Evolutionary conservation across 2,329 filamentous ascomycete species (phyloP).

Genomic region (Aspergillus costaricaensis): DNA sequence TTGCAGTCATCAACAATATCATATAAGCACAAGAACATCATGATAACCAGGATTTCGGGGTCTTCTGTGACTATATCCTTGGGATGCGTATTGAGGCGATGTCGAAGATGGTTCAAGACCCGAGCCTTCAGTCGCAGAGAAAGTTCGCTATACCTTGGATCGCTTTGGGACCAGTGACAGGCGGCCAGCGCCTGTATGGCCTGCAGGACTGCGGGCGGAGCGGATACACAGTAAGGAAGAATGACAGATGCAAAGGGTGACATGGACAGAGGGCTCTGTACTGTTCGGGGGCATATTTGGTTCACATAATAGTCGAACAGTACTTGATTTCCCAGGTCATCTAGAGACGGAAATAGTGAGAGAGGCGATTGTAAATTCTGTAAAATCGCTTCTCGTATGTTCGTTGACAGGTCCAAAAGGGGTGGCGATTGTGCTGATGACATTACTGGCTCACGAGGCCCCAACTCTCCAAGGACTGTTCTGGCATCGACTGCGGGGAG

Average conservation of each 20-base stretch:
- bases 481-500: too few species aligned
- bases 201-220: neutral
- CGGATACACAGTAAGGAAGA: neutral
- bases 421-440: too few species aligned
- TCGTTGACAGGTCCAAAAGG: too few species aligned
- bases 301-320: too few species aligned
- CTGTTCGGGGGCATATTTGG: too few species aligned
- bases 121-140: neutral
- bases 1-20: conserved; percentile 38
- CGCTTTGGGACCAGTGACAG: neutral
- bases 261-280: too few species aligned
- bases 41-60: conserved; percentile 29
- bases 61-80: neutral
- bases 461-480: too few species aligned
- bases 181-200: neutral
- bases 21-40: conserved; percentile 39
- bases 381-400: too few species aligned
- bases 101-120: neutral
- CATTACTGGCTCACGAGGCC: too few species aligned
- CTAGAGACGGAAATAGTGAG: too few species aligned
- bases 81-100: neutral
- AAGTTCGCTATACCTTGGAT: neutral
- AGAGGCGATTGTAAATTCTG: too few species aligned
- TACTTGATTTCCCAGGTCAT: too few species aligned
- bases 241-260: neutral